Evolutionary conservation across 1,284 basidiomycete species (phyloP).

Genomic region (Rhodotorula sp.): DNA sequence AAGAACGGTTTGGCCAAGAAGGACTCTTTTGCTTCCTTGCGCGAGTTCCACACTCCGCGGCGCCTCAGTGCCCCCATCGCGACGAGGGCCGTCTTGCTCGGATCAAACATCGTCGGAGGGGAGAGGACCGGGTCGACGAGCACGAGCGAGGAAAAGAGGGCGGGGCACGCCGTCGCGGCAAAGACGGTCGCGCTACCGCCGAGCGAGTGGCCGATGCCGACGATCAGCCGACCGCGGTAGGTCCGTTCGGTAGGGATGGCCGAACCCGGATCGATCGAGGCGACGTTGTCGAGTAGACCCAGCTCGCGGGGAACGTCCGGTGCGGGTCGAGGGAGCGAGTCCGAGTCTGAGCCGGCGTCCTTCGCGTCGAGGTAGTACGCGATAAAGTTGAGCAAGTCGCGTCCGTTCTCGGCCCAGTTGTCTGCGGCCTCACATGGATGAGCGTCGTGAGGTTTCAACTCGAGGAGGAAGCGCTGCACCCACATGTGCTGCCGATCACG

Average conservation of each 20-base stretch:
- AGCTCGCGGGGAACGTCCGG: background rate
- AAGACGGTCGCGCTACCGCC: conserved; percentile 59
- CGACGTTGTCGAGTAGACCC: conserved; percentile 26
- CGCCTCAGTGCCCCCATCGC: conserved; percentile 45
- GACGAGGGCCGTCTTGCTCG: conserved; percentile 13
- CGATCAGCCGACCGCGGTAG: conserved; percentile 49
- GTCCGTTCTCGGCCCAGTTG: conserved; percentile 67
- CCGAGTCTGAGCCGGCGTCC: background rate
- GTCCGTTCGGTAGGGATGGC: conserved; percentile 46
- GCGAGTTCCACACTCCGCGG: conserved; percentile 46
- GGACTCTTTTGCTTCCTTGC: conserved; percentile 61
- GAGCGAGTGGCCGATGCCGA: conserved; percentile 77
- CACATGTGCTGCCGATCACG: conserved; percentile 60
- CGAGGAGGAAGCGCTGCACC: conserved; percentile 37
- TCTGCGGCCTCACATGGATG: conserved; percentile 50
- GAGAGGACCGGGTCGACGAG: conserved; percentile 76
- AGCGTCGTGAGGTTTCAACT: background rate
- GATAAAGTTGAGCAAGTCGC: conserved; percentile 73
- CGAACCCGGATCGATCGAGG: conserved; percentile 8
- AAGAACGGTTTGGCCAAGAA: conserved; percentile 68
- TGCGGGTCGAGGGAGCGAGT: background rate
- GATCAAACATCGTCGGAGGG: conserved; percentile 32
- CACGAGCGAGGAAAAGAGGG: conserved; percentile 68
- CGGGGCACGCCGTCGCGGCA: conserved; percentile 57
- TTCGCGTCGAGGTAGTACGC: conserved; percentile 57